Evolutionary conservation across 768 basidiomycete species (phyloP).

Genomic region (Auriculariales sp.): DNA sequence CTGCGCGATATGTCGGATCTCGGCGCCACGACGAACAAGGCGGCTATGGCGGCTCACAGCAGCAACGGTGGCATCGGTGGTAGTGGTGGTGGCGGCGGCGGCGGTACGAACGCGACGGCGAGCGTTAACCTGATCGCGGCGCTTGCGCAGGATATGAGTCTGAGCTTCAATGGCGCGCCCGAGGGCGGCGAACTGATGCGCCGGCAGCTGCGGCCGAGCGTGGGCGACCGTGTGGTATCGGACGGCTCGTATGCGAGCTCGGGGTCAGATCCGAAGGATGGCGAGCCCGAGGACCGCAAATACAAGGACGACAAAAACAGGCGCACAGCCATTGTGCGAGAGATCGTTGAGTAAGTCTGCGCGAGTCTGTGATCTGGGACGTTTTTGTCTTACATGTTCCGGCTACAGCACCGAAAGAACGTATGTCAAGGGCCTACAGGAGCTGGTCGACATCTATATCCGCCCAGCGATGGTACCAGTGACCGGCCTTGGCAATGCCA

Average conservation of each 20-base stretch:
- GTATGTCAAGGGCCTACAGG: conserved; percentile 87
- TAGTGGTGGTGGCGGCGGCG: no score
- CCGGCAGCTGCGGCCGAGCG: conserved; percentile 55
- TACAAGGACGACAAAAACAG: conserved; percentile 85
- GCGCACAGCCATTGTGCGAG: conserved; percentile 69
- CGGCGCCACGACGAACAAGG: conserved; percentile 40
- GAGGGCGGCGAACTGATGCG: conserved; percentile 11
- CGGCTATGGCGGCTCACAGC: conserved; percentile 34
- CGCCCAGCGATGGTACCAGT: conserved; percentile 63
- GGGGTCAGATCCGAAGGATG: conserved; percentile 1
- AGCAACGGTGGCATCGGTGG: no score
- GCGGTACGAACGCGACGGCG: conserved; percentile 39
- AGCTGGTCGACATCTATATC: conserved; percentile 91
- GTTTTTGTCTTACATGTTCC: conserved; percentile 8
- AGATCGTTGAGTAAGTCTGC: conserved; percentile 72
- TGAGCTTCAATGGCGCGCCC: no score
- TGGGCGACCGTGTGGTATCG: conserved; percentile 48
- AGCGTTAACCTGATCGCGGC: conserved; percentile 21
- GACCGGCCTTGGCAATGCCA: conserved; percentile 46
- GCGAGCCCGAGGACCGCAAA: conserved; percentile 53
- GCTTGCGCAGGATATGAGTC: conserved; percentile 17
- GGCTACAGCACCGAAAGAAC: conserved; percentile 76
- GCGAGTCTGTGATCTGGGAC: conserved; percentile 1
- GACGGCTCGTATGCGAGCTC: conserved; percentile 12
- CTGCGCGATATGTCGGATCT: conserved; percentile 92